Evolutionary conservation across 257 asterid genomes (phyloP).

Genomic region (Solanum boliviense): DNA sequence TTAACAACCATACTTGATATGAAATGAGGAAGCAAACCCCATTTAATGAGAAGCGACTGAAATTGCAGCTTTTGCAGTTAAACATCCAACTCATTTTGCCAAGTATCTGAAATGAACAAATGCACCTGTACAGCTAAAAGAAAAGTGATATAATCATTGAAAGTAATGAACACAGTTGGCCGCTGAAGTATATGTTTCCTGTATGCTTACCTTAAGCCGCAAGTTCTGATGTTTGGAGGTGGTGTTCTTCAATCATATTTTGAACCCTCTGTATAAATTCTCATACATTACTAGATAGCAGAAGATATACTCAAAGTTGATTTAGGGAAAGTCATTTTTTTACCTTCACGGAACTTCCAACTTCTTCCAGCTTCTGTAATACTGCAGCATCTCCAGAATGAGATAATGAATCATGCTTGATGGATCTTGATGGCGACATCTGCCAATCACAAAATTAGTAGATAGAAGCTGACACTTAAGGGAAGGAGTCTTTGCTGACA

Average conservation of each 20-base stretch:
- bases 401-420: slow-evolving; percentile 19
- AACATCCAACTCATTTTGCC: neutral
- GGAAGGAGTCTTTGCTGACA: neutral
- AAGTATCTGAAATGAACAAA: neutral
- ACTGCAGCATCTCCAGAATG: slow-evolving; percentile 33
- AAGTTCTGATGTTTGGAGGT: slow-evolving; percentile 16
- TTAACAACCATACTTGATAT: neutral
- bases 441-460: slow-evolving; percentile 10
- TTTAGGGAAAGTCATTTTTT: neutral
- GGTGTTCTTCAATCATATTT: slow-evolving; percentile 46
- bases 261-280: slow-evolving; percentile 53
- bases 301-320: neutral
- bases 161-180: neutral
- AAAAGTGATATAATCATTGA: neutral
- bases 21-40: neutral
- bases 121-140: neutral
- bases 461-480: neutral
- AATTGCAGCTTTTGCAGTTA: neutral
- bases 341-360: slow-evolving; percentile 70
- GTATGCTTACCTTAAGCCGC: slow-evolving; percentile 20
- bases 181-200: neutral
- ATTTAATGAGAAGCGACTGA: neutral
- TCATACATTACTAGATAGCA: neutral
- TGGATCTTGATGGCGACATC: slow-evolving; percentile 39
- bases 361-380: slow-evolving; percentile 59